Base-by-base conservation (phyloP, 164 flowering plant species). In the Annona cherimola region DNA sequence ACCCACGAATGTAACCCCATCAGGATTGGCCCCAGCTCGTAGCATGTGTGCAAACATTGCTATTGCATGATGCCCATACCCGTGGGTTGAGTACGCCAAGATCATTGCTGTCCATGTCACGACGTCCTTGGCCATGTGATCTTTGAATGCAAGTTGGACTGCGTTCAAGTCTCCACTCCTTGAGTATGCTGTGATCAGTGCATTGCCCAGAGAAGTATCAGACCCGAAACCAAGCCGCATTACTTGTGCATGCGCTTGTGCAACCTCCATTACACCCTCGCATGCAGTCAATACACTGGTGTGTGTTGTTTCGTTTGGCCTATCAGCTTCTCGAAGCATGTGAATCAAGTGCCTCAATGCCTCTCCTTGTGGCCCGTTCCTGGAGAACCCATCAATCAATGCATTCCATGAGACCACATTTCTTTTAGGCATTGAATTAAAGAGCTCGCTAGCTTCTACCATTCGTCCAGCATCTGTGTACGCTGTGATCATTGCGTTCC, bases 71-170 rank as follows among this genome's bases (percentile, higher is more conserved):
- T 69, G 40, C 7, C 84, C 93, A 57, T 69, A 71, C 2, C 91
- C 91, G 63, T 89, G 89, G 64, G 76, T 81, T 2, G 93, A 78
- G 66, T 82, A 87, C 40, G 86, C 84, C 64, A 79, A 70, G 44
- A 87, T 85, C 83, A 87, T 82, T 8, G 90, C 73, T 5, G 90
- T 86, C 93, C 93, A 89, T 39, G 90, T 82, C 6, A 89, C 84
- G 69, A 77, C 44, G 67, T 87, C 90, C 79, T 83, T 84, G 43
- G 70, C 71, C 66, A 70, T 65, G 55, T 84, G 81, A 66, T 62
- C 67, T 71, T 83, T 80, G 72, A 89, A 89, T 42, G 81, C 79
- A 45, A 69, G 63, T 50, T 26, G 45, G 44, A 88, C 80, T 61
- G 87, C 82, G 63, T 46, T 71, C 26, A 87, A 35, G 69, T 89